Evolutionary conservation across 352 stramenopile genomes (phyloP).

Genomic region (Phytophthora constricta): DNA sequence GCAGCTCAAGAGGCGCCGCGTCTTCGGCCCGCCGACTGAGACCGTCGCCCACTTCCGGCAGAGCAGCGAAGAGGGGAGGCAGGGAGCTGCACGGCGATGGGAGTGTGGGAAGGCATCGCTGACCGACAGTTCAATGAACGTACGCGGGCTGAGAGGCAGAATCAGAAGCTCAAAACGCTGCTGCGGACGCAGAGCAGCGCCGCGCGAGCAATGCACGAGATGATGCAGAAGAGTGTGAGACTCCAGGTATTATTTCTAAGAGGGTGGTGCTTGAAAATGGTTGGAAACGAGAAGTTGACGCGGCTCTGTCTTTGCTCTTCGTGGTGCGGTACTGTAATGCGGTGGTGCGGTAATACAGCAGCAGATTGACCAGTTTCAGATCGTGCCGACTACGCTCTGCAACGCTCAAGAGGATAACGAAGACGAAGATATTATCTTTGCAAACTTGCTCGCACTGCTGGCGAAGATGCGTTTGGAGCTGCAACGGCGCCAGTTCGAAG

Average conservation of each 20-base stretch:
- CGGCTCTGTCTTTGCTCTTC: neutral
- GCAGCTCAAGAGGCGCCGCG: constrained; percentile 34
- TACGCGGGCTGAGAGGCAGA: constrained; percentile 32
- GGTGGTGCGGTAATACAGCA: too few relatives aligned
- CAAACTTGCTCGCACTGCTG: constrained; percentile 32
- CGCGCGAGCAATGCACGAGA: constrained; percentile 9
- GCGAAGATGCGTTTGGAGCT: constrained; percentile 25
- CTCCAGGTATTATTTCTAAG: constrained; percentile 21
- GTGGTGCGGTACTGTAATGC: too few relatives aligned
- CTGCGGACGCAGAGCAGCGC: constrained; percentile 20
- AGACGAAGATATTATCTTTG: constrained; percentile 35
- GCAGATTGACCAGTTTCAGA: too few relatives aligned
- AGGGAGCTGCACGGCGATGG: neutral
- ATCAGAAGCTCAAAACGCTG: constrained; percentile 40
- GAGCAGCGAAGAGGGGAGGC: neutral
- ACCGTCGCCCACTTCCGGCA: neutral
- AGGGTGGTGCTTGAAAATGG: too few relatives aligned
- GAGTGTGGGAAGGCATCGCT: constrained; percentile 36
- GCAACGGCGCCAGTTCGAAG: constrained; percentile 17
- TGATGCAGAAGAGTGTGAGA: constrained; percentile 14
- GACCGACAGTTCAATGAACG: constrained; percentile 39
- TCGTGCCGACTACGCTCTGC: too few relatives aligned
- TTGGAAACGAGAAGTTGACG: neutral
- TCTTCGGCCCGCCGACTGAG: neutral
- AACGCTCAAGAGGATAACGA: too few relatives aligned